Percentiles rank a stretch among this genome's conserved stretches.
phyloP scores from a whole-genome alignment of 2,329 filamentous ascomycete species.

The Byssochlamys sp. region DNA sequence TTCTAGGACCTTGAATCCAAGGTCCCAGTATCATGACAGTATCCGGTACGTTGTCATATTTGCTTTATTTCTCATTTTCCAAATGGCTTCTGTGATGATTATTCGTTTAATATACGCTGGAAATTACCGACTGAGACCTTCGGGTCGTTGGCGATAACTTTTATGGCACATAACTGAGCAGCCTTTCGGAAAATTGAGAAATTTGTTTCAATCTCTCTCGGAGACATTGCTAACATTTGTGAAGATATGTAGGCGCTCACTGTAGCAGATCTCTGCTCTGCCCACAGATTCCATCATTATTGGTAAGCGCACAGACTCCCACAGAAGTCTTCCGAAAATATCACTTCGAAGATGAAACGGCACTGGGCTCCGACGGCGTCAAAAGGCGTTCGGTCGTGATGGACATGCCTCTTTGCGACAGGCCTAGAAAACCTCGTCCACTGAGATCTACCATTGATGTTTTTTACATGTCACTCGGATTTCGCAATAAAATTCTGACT shows the following conservation, averaged over 20 bases:
- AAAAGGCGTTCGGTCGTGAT: constrained; percentile 55
- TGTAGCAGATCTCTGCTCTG: background rate
- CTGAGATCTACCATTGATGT: constrained; percentile 50
- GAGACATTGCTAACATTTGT: background rate
- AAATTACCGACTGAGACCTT: constrained; percentile 88
- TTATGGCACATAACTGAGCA: constrained; percentile 77
- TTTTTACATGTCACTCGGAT: background rate
- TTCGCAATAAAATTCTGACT: background rate
- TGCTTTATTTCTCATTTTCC: constrained; percentile 25
- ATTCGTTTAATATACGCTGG: constrained; percentile 61
- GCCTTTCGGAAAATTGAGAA: constrained; percentile 8
- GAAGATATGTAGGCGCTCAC: background rate
- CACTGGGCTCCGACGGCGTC: constrained; percentile 87
- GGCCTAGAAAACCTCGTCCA: constrained; percentile 99
- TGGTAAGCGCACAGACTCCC: background rate
- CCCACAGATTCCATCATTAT: background rate
- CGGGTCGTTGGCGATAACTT: constrained; percentile 61
- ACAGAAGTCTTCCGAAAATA: background rate
- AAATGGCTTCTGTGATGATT: constrained; percentile 50
- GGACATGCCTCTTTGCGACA: constrained; percentile 86
- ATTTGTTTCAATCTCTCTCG: constrained; percentile 1
- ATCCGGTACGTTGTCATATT: constrained; percentile 20
- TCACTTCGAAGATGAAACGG: constrained; percentile 44
- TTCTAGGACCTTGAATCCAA: background rate
- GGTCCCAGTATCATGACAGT: background rate